phyloP scores from a whole-genome alignment of 768 basidiomycete species.

The Suillus plorans region DNA sequence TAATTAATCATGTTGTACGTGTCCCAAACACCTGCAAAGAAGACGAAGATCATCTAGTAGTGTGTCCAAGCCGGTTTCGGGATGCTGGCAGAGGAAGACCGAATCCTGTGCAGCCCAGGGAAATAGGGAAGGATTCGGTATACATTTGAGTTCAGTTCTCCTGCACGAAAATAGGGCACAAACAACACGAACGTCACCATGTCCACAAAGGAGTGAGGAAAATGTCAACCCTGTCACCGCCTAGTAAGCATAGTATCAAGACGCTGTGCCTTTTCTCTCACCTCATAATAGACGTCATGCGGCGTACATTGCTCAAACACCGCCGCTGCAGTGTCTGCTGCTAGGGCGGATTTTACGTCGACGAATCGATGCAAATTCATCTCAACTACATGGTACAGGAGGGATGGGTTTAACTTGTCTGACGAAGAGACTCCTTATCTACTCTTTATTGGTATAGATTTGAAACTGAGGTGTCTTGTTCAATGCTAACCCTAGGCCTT shows the following conservation, averaged over 20 bases:
- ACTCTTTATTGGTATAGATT: slow-evolving; percentile 80
- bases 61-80: slow-evolving; percentile 67
- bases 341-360: slow-evolving; percentile 71
- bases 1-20: slow-evolving; percentile 72
- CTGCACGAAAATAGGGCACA: slow-evolving; percentile 6
- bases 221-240: slow-evolving; percentile 53
- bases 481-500: background rate
- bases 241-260: slow-evolving; percentile 43
- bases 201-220: slow-evolving; percentile 25
- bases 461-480: slow-evolving; percentile 64
- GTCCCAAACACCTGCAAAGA: slow-evolving; percentile 73
- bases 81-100: slow-evolving; percentile 50
- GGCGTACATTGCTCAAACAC: slow-evolving; percentile 64
- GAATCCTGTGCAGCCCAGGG: slow-evolving; percentile 34
- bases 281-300: slow-evolving; percentile 57
- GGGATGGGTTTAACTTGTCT: slow-evolving; percentile 73
- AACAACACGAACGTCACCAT: slow-evolving; percentile 12
- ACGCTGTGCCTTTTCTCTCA: background rate
- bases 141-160: slow-evolving; percentile 48
- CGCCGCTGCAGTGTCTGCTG: slow-evolving; percentile 53
- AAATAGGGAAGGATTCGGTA: slow-evolving; percentile 62
- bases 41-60: slow-evolving; percentile 52
- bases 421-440: slow-evolving; percentile 82
- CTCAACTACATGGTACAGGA: slow-evolving; percentile 70
- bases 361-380: slow-evolving; percentile 84